These are phyloP conservation scores for Penicillium sp. DNA, from an alignment of 2,329 filamentous ascomycete genomes.

Conservation along the genomic window DNA sequence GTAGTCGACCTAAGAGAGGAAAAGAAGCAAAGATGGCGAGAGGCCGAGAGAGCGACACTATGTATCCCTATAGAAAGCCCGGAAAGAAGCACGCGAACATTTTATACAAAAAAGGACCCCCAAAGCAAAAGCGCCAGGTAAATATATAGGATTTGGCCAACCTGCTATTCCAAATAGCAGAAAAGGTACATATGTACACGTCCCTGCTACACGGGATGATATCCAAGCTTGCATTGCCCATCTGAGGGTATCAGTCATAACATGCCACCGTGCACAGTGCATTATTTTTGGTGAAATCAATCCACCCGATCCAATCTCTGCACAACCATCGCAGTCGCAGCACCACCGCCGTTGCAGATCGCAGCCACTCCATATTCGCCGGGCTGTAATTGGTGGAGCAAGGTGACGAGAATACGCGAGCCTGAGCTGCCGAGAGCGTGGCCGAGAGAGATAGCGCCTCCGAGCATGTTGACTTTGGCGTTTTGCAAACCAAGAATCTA, in stretches of 20 bases:
- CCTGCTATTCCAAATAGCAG: not conserved
- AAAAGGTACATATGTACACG: not conserved
- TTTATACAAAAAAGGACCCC: not conserved
- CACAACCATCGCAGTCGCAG: constrained; percentile 85
- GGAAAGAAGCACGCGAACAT: not conserved
- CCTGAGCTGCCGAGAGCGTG: constrained; percentile 93
- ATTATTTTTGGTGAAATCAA: constrained; percentile 18
- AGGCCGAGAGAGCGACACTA: not conserved
- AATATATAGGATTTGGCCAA: not conserved
- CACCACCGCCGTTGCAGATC: constrained; percentile 95
- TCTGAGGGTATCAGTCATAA: constrained; percentile 14
- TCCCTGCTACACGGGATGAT: not conserved
- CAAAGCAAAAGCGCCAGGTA: not conserved
- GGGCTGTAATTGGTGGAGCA: constrained; percentile 85
- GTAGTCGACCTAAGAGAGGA: not conserved
- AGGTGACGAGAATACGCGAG: constrained; percentile 81
- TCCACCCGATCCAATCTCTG: constrained; percentile 66
- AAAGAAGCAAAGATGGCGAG: not conserved
- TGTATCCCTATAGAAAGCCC: too few relatives aligned
- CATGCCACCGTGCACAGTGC: not conserved
- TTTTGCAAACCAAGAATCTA: constrained; percentile 76
- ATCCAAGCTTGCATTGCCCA: not conserved
- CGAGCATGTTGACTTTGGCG: constrained; percentile 80
- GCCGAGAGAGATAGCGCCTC: constrained; percentile 86
- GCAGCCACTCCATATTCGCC: constrained; percentile 94